Conservation (phyloP, 2,329 filamentous ascomycete species). For the Alternaria arbusti region DNA sequence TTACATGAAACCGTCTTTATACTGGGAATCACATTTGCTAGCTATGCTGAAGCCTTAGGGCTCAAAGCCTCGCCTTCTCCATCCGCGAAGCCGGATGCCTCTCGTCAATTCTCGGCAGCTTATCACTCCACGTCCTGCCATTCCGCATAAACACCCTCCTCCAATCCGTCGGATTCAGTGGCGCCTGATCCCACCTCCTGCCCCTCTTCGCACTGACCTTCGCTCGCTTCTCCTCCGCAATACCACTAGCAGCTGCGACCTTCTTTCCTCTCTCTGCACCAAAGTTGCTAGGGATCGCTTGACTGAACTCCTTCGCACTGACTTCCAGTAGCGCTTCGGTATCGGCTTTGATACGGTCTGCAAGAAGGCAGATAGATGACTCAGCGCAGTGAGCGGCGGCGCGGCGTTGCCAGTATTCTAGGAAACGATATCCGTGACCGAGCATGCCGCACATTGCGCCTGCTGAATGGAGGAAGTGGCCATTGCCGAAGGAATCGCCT, state of each 20-base stretch:
- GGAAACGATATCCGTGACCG: constrained; percentile 20
- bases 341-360: constrained; percentile 22
- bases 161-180: constrained; percentile 24
- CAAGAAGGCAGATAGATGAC: constrained; percentile 16
- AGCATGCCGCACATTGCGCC: constrained; percentile 28
- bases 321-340: constrained; percentile 21
- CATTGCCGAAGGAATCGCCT: constrained; percentile 25
- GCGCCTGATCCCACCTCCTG: constrained; percentile 14
- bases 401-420: constrained; percentile 23
- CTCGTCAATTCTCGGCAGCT: constrained; percentile 14
- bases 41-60: background rate
- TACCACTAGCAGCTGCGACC: constrained; percentile 21
- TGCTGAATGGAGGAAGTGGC: constrained; percentile 21
- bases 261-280: constrained; percentile 16
- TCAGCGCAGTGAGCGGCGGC: constrained; percentile 12
- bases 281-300: constrained; percentile 24
- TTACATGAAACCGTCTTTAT: no score
- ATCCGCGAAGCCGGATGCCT: constrained; percentile 8
- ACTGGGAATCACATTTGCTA: no score
- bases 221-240: constrained; percentile 13
- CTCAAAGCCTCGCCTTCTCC: constrained; percentile 3
- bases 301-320: constrained; percentile 26
- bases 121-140: constrained; percentile 16
- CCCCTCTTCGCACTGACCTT: constrained; percentile 8
- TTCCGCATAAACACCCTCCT: constrained; percentile 22